These are phyloP conservation scores for Prinsepia uniflora DNA, from an alignment of 306 rosid genomes.

Conservation along the genomic window DNA sequence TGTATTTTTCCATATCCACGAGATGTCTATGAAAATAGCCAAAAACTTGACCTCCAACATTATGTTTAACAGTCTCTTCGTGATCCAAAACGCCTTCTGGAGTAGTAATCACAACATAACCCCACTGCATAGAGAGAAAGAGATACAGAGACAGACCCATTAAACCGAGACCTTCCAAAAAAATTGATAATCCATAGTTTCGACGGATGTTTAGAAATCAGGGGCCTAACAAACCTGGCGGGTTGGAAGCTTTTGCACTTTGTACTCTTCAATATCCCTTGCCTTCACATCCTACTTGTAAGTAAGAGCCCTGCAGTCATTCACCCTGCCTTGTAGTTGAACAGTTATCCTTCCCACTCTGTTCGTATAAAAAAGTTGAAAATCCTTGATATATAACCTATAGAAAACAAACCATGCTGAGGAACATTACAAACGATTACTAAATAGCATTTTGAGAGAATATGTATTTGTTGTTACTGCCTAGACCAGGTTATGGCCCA, in stretches of 20 bases:
- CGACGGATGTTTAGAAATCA: neutral
- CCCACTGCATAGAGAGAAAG: conserved; percentile 69
- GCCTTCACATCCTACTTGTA: conserved; percentile 72
- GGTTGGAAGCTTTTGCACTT: conserved; percentile 60
- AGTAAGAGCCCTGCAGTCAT: conserved; percentile 70
- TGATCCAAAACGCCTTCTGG: conserved; percentile 96
- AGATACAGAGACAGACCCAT: conserved; percentile 13
- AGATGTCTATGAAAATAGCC: conserved; percentile 62
- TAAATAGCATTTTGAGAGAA: neutral
- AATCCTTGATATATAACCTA: conserved; percentile 79
- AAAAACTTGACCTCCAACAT: conserved; percentile 80
- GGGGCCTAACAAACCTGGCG: conserved; percentile 54
- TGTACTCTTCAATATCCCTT: conserved; percentile 64
- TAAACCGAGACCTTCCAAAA: neutral
- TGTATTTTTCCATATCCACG: neutral
- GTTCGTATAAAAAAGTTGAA: conserved; percentile 72
- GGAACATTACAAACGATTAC: conserved; percentile 5
- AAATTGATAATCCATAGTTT: neutral
- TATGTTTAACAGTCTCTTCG: conserved; percentile 67
- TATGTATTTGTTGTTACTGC: neutral
- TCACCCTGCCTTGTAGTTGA: conserved; percentile 84
- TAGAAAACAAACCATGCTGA: conserved; percentile 6
- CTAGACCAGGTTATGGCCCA: no score
- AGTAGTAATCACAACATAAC: conserved; percentile 87
- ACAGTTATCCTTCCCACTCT: conserved; percentile 90